Conservation (phyloP, 106 monocot genomes). For the Apostasia shenzhenica region DNA sequence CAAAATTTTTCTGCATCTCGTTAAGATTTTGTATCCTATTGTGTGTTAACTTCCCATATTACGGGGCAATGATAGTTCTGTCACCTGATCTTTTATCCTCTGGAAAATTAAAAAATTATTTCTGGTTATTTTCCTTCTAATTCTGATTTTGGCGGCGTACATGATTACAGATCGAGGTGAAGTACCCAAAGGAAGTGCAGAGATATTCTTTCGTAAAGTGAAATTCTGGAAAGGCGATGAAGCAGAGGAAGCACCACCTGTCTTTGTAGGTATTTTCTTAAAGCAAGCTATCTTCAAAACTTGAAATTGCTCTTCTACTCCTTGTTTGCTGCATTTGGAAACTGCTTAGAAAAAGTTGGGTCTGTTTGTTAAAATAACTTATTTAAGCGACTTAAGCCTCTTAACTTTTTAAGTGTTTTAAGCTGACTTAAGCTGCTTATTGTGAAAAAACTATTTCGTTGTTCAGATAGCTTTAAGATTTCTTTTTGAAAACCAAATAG, state of each 20-base stretch:
- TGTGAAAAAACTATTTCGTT: too few relatives aligned
- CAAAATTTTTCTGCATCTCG: not conserved
- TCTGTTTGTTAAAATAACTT: too few relatives aligned
- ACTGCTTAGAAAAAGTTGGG: too few relatives aligned
- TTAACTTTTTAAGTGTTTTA: too few relatives aligned
- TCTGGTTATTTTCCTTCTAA: not conserved
- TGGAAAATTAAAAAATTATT: not conserved
- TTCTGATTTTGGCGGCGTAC: not conserved
- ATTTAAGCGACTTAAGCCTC: too few relatives aligned
- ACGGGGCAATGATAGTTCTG: too few relatives aligned
- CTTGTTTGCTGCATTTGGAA: too few relatives aligned
- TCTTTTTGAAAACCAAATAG: too few relatives aligned
- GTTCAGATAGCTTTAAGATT: too few relatives aligned
- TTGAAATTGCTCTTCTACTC: too few relatives aligned
- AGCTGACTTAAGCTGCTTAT: too few relatives aligned
- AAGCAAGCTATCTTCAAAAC: not conserved
- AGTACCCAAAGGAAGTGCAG: slow-evolving; percentile 86
- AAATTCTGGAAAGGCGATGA: slow-evolving; percentile 98
- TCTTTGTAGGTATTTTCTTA: slow-evolving; percentile 87
- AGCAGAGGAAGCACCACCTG: slow-evolving; percentile 93
- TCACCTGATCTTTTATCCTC: not conserved
- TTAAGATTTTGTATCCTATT: not conserved
- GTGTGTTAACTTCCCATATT: not conserved
- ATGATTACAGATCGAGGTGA: slow-evolving; percentile 76
- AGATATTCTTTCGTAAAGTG: slow-evolving; percentile 95